Conservation (phyloP, 495 filamentous ascomycete genomes). For the Podospora fimiseda region DNA sequence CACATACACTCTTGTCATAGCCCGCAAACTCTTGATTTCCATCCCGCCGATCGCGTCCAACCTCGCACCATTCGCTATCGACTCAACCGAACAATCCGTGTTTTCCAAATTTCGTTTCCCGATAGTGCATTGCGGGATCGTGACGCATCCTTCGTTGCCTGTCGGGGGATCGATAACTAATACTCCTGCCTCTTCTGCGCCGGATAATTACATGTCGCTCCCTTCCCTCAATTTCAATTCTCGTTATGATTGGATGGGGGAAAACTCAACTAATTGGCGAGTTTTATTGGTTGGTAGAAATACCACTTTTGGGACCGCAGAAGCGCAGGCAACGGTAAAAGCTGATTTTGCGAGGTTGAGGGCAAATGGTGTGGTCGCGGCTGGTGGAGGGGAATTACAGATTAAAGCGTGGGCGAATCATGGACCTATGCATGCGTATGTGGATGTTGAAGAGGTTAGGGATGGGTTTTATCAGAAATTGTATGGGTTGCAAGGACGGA, state of each 20-base stretch:
- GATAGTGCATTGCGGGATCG: constrained; percentile 30
- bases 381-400: constrained; percentile 2
- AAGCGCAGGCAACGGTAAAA: constrained; percentile 26
- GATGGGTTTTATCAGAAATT: constrained; percentile 45
- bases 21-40: constrained; percentile 35
- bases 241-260: constrained; percentile 23
- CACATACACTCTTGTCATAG: constrained; percentile 25
- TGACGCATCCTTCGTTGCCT: constrained; percentile 27
- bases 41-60: constrained; percentile 32
- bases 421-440: constrained; percentile 32
- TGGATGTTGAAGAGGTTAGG: constrained; percentile 15
- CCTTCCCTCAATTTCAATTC: constrained; percentile 20
- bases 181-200: constrained; percentile 15
- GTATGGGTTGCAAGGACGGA: constrained; percentile 46
- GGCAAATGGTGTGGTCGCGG: constrained; percentile 21
- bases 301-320: constrained; percentile 15
- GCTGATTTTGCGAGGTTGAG: constrained; percentile 27
- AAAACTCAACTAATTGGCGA: constrained; percentile 26
- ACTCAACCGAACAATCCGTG: constrained; percentile 24
- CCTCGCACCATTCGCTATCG: constrained; percentile 31
- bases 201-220: constrained; percentile 23
- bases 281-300: constrained; percentile 38
- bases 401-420: constrained; percentile 35
- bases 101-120: constrained; percentile 30
- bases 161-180: constrained; percentile 21